phyloP scores from a whole-genome alignment of 108 stramenopile species.

The Nitzschia sp. region DNA sequence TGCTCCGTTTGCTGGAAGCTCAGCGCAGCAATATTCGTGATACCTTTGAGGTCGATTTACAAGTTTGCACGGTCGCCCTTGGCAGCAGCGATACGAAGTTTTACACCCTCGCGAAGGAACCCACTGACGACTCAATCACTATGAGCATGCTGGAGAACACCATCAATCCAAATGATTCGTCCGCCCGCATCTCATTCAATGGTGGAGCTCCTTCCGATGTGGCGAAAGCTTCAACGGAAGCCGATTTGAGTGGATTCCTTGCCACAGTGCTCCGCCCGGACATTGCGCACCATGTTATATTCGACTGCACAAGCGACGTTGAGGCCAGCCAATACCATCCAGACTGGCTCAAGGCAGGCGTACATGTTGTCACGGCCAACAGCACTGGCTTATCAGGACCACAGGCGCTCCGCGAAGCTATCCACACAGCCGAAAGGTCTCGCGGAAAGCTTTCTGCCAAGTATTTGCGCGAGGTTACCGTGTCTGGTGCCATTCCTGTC shows the following conservation, averaged over 20 bases:
- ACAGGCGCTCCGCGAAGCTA: slow-evolving; percentile 64
- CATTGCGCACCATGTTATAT: slow-evolving; percentile 55
- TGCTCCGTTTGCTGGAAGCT: slow-evolving; percentile 61
- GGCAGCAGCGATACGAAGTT: slow-evolving; percentile 34
- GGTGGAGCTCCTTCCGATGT: not conserved
- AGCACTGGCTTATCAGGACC: slow-evolving; percentile 68
- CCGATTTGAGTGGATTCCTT: slow-evolving; percentile 27
- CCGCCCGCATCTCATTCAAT: slow-evolving; percentile 20
- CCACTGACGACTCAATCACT: slow-evolving; percentile 56
- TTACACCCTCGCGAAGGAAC: slow-evolving; percentile 39
- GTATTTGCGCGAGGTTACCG: slow-evolving; percentile 80
- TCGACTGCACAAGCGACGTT: slow-evolving; percentile 72
- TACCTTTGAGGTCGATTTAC: slow-evolving; percentile 72
- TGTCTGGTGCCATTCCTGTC: slow-evolving; percentile 83
- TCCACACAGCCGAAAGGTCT: slow-evolving; percentile 47
- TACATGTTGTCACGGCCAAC: slow-evolving; percentile 83
- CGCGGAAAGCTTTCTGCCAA: slow-evolving; percentile 54
- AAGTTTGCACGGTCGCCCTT: slow-evolving; percentile 56
- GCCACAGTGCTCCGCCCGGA: slow-evolving; percentile 49
- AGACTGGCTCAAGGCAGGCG: slow-evolving; percentile 58
- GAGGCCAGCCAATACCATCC: slow-evolving; percentile 59
- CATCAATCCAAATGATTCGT: slow-evolving; percentile 1
- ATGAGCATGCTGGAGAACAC: slow-evolving; percentile 26
- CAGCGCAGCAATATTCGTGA: slow-evolving; percentile 51
- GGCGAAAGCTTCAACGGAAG: slow-evolving; percentile 15